Base-by-base conservation (phyloP, 805 yeast species). In the Starmerella floricola region DNA sequence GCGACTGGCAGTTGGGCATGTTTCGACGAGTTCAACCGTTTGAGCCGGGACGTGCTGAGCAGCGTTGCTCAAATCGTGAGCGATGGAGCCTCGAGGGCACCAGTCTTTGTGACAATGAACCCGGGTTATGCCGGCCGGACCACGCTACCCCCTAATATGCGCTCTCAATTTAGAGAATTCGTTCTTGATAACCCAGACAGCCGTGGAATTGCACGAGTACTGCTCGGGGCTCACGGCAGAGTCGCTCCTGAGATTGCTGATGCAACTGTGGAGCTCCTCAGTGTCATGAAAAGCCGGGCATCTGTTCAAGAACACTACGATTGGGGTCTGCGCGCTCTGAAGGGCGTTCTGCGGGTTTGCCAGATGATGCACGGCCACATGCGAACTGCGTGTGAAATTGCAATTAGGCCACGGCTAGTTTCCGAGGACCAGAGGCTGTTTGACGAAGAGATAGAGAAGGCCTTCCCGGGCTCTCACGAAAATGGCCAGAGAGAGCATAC, bases 1-100 rank as follows among this genome's bases (percentile, higher is more conserved):
- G 76, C 76, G 46, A 73, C 85, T 6, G 95, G 95, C 1, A 79
- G 86, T 1, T 88, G 95, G 94, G 94, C 87, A 4, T 88, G 97
- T 60, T 88, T 88, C 62, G 97, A 88, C 59, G 97, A 88, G 58
- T 87, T 88, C 55, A 88, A 88, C 55, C 67, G 97, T 47, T 67
- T 88, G 24, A 78, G 76, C 31, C 73, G 72, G 44, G 69, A 68
- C 12, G 79, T 78, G 45, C 63, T 88, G 36, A 84, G 95, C 61
- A 87, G 95, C 0, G 79, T 85, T 0, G 79, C 96, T 0, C 74
- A 88, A 0, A 84, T 79, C 52, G 69, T 88, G 20, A 93, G 80
- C 49, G 64, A 60, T 21, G 81, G 86, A 30, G 50, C 59, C 2
- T 48, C 49, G 4, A 54, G 51, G 11, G 55, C 66, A 4, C 94